Evolutionary conservation across 352 stramenopile genomes (phyloP).

Genomic region (Globisporangium orthogonon): DNA sequence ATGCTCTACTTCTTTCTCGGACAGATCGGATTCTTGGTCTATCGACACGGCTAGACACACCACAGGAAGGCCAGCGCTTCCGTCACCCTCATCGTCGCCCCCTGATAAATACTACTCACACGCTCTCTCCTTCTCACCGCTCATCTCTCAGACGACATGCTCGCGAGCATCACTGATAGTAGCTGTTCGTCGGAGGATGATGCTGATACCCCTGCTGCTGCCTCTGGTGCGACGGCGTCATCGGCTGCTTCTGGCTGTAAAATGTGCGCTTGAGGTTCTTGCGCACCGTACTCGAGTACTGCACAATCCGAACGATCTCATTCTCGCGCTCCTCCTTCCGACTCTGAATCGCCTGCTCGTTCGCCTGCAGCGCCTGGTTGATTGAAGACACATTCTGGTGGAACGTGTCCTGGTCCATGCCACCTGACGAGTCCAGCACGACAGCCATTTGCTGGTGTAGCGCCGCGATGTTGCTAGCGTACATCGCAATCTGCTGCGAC

Average conservation of each 20-base stretch:
- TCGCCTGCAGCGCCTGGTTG: constrained; percentile 36
- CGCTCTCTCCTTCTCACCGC: neutral
- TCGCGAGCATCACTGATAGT: neutral
- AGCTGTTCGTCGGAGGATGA: constrained; percentile 1
- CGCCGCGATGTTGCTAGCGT: constrained; percentile 21
- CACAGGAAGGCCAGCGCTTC: too few species aligned
- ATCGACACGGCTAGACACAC: constrained; percentile 46
- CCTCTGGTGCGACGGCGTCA: constrained; percentile 7
- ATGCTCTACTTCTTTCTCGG: constrained; percentile 83
- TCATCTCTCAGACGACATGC: neutral
- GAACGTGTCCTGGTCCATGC: constrained; percentile 27
- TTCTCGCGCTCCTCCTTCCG: constrained; percentile 51
- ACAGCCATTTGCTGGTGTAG: constrained; percentile 39
- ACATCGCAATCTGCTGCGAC: constrained; percentile 36
- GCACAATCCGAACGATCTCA: constrained; percentile 66
- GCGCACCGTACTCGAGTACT: constrained; percentile 51
- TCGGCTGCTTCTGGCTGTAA: constrained; percentile 17
- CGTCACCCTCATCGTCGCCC: neutral
- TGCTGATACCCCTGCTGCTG: neutral
- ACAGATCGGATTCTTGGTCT: constrained; percentile 77
- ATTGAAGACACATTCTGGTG: constrained; percentile 33
- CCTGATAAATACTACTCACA: neutral
- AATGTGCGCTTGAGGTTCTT: constrained; percentile 41
- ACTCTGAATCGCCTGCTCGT: constrained; percentile 29
- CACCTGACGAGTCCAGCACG: constrained; percentile 24